These are phyloP conservation scores for Fusarium sp. DNA, from an alignment of 2,329 filamentous ascomycete genomes.

Conservation along the genomic window DNA sequence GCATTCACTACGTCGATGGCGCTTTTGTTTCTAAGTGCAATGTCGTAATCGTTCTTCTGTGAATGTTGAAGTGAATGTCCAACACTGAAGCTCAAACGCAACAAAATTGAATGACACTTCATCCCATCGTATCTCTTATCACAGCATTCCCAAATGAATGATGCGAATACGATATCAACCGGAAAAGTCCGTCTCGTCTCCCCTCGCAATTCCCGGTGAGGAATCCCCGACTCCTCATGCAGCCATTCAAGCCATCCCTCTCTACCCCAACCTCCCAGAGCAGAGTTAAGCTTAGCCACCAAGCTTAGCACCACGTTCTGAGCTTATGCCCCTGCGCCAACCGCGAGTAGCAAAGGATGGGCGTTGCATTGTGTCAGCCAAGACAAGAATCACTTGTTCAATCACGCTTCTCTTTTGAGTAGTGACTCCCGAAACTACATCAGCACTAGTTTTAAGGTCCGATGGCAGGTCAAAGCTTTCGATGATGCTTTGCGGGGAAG, in stretches of 20 bases:
- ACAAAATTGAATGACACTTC: neutral
- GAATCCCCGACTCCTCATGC: neutral
- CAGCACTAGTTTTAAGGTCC: slow-evolving; percentile 15
- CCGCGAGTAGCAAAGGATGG: neutral
- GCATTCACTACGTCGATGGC: slow-evolving; percentile 5
- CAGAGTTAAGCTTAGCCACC: slow-evolving; percentile 33
- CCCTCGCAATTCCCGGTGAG: neutral
- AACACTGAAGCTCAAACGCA: no score
- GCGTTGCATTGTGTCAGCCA: slow-evolving; percentile 25
- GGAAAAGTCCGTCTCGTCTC: neutral
- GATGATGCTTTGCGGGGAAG: slow-evolving; percentile 21
- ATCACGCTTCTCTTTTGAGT: slow-evolving; percentile 25
- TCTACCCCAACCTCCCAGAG: neutral
- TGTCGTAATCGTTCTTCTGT: neutral
- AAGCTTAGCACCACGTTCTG: slow-evolving; percentile 19
- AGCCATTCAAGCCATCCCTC: neutral
- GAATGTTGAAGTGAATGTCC: no score
- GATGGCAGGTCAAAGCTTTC: slow-evolving; percentile 8
- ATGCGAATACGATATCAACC: neutral
- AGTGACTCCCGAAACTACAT: slow-evolving; percentile 30
- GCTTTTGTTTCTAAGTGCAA: neutral
- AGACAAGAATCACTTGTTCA: slow-evolving; percentile 13
- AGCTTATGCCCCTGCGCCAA: neutral
- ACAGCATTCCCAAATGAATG: neutral
- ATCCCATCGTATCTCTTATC: neutral